Base-by-base conservation (phyloP, 2,329 filamentous ascomycete species). In the Leptographium procerum region DNA sequence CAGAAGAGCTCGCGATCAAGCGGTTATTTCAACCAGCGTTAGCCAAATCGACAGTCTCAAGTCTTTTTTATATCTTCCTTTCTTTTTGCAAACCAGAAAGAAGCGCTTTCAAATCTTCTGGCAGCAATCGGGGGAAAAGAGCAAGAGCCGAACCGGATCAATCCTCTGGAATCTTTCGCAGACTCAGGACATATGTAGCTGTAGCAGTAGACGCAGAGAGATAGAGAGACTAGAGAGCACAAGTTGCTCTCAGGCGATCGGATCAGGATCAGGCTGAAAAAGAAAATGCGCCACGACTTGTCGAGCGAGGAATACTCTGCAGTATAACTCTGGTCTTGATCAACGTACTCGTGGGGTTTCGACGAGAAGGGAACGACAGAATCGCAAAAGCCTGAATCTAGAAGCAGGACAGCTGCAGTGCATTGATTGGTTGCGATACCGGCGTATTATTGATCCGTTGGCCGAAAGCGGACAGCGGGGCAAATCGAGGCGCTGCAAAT, bases 91-190 rank as follows among this genome's bases (percentile, higher is more conserved):
- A 8, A n/a, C 31, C 22, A 24, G n/a, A 48, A 11, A 48, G 22
- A n/a, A n/a, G 6, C 29, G n/a, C 26, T 9, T 11, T n/a, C 29
- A 34, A 24, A 24, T 34, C 29, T 14, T 31, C 19, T 53, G 29
- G 26, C 14, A 2, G n/a, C 19, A 7, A 48, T 22, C 22, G 22
- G n/a, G 45, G n/a, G 22, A 13, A 6, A 28, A 36, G 43, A 55
- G 52, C 52, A 64, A 63, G 59, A 62, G 63, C 61, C 65, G 65
- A 67, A 67, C 66, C 66, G 62, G 65, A 67, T 64, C 65, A 65
- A 63, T 65, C 65, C 65, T 65, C 64, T 64, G 64, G 61, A n/a
- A 64, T 60, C 61, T 62, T 57, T 56, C 22, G 57, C 47, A 57
- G 57, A 60, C 62, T 64, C 61, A 65, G 61, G 59, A 59, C 65